Base-by-base conservation (phyloP, 768 basidiomycete genomes). In the Phanerodontia chrysosporium region DNA sequence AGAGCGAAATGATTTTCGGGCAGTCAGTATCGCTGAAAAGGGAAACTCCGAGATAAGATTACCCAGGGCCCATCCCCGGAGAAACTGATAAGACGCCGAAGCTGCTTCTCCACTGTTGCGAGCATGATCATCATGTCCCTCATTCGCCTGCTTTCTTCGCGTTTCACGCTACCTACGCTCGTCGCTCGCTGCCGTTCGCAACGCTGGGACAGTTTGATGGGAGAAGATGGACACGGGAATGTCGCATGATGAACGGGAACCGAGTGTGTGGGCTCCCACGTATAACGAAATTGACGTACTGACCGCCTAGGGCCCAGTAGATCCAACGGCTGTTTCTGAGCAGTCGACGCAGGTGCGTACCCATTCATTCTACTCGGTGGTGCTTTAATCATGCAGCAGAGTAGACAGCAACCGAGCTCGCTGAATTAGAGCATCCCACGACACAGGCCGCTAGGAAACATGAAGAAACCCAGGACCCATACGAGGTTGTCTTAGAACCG, bases 401-500 rank as follows among this genome's bases (percentile, higher is more conserved):
- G 22, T 30, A 51, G 49, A 51, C 49, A 32, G 29, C 2, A 10
- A 22, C 28, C 8, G 49, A 51, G 29, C 49, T n/a, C 18, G 3
- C 30, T n/a, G 29, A 51, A 4, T n/a, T n/a, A 4, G 49, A 51
- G 22, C 16, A 18, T n/a, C 49, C 29, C 49, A 22, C 24, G 13
- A 58, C 35, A 51, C 22, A 4, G 30, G 29, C 30, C 14, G 16
- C 39, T 16, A 44, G 36, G 39, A 49, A 44, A 12, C 10, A 25
- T 24, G 49, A 18, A 32, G 22, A 49, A 24, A n/a, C 29, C 28
- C 14, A 55, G 24, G 61, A 62, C 32, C 22, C 22, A 35, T 65
- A 62, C 49, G 27, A 49, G 21, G 65, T 65, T 45, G 21, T 36
- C 29, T 65, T 72, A 24, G 66, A 59, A 16, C 61, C 63, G 2